Evolutionary conservation across 176 grass and related monocot species (phyloP).

Genomic region (Hordeum vulgare): MorexV3_pseudomolecules_assembly NC_058522.1:373409193-373409692

Average conservation of each 20-base stretch:
- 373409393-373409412: constrained; percentile 13
- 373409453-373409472: background rate
- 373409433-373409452: background rate
- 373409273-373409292: constrained; percentile 7
- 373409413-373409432: background rate
- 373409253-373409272: background rate
- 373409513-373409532: background rate
- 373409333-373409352: constrained; percentile 5
- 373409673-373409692: too few relatives aligned
- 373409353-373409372: constrained; percentile 7
- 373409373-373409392: constrained; percentile 10
- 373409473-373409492: background rate
- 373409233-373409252: background rate
- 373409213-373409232: background rate
- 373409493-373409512: background rate
- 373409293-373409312: background rate
- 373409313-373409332: constrained; percentile 14
- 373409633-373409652: too few relatives aligned
- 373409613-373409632: too few relatives aligned
- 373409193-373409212: background rate
- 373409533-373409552: background rate
- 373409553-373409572: background rate
- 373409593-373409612: background rate
- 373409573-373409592: background rate
- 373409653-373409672: too few relatives aligned